Base-by-base conservation (phyloP, 2,329 filamentous ascomycete species). In the Colletotrichum phormii region DNA sequence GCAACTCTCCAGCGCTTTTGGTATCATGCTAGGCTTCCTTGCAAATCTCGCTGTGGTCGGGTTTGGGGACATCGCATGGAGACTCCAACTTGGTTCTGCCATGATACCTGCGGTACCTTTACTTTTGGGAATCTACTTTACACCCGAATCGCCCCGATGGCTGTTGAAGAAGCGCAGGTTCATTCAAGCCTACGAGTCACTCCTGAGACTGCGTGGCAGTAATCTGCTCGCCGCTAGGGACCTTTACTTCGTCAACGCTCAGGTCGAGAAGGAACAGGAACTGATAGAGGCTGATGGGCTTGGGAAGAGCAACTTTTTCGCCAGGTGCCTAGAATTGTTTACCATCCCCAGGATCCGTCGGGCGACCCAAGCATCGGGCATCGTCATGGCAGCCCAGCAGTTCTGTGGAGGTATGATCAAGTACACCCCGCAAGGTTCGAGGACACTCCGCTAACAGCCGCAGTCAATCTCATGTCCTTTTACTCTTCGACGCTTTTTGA, bases 1-100 rank as follows among this genome's bases (percentile, higher is more conserved):
- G 91, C 75, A 96, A 93, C 93, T 88, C 49, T 93, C 90, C 87
- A 90, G 88, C 4, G 87, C 88, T 0, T 89, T 91, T 70, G 84
- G 85, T 62, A 86, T 86, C 76, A 79, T 85, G 71, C 76, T 84
- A 29, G 92, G 90, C 8, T 89, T 87, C 74, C 86, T 83, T 71
- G 89, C 89, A 71, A 92, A 91, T 77, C 83, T 92, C 60, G 88
- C 86, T 8, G 59, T 89, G 86, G 71, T 86, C 75, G 82, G 88
- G 59, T 85, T 84, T 1, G 87, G 86, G 22, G 76, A 76, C 5
- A 86, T 89, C 55, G 84, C 87, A n/a, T 91, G 89, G 89, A 83
- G 89, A 35, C 79, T 90, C 18, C 89, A 89, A 76, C 79, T 93
- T 3, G 91, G 89, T 8, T 91, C 91, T 1, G 90, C 91, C 1